Evolutionary conservation across 257 asterid species (phyloP), one percentile per base, ranked within the genome.

Genomic region (Cynanchum wilfordii): DNA sequence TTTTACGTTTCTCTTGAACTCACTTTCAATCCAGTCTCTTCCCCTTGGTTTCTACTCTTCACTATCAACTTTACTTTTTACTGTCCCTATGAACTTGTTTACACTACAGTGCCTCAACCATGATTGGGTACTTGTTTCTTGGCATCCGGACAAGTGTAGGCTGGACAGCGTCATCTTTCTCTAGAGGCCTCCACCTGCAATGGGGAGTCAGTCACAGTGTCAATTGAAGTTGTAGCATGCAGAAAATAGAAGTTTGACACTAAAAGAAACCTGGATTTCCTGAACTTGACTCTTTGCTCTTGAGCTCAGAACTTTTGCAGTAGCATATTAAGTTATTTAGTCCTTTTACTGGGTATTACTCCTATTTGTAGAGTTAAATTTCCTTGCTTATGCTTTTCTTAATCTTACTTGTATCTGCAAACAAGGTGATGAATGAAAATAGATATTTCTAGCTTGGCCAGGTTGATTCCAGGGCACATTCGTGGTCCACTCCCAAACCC

Each of bases 391-490:
- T 16, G 3, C 38, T 20, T 1, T 3, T 45, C 9, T 52, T 38
- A 19, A 25, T 75, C 70, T 71, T 87, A 87, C 97, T 79, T 88
- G 84, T 88, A 89, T 91, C 90, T 87, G 92, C 90, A 79, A 73
- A 91, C 89, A 67, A 91, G 82, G 72, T 91, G 96, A 81, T 91
- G 97, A 74, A 91, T 77, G 85, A 91, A 91, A 73, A 89, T 75
- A 64, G 77, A 89, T 10, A 91, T 86, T 82, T 91, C 96, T 75
- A 91, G 80, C 80, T 88, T 91, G 68, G 97, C 96, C 15, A 91
- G 87, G 90, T 89, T 87, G 76, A 91, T 91, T 84, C 97, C 97
- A 33, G 97, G 97, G 74, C 97, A 89, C 96, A 88, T 89, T n/a
- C 95, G 82, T 0, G 93, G 96, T 81, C 97, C 97, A 51, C 82